These are phyloP conservation scores for Eimeria acervulina DNA, from an alignment of 169 alveolate species.

Conservation along the genomic window DNA sequence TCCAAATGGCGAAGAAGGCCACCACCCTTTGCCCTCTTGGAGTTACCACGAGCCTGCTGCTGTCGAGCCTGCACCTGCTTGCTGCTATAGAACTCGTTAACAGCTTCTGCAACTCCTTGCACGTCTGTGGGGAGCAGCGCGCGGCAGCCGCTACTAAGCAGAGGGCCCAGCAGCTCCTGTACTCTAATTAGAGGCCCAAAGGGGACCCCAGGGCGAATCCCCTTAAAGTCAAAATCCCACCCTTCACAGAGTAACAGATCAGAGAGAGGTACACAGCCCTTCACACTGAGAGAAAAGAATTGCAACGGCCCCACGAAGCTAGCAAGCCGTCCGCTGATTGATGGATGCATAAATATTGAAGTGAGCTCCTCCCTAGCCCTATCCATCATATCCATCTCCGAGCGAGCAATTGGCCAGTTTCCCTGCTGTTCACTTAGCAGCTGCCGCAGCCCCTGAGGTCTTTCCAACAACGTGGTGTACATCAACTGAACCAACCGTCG, in stretches of 20 bases:
- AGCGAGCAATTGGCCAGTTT: slow-evolving; percentile 38
- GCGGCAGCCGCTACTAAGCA: slow-evolving; percentile 52
- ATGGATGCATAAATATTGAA: neutral
- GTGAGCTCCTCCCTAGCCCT: slow-evolving; percentile 10
- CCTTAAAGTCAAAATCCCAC: slow-evolving; percentile 44
- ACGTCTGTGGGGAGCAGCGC: slow-evolving; percentile 65
- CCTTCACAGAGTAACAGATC: slow-evolving; percentile 65
- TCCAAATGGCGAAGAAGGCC: slow-evolving; percentile 39
- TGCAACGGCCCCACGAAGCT: slow-evolving; percentile 45
- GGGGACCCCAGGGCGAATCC: neutral
- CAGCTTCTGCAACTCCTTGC: slow-evolving; percentile 73
- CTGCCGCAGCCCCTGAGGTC: slow-evolving; percentile 18
- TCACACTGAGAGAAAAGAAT: slow-evolving; percentile 50
- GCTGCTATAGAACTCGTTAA: slow-evolving; percentile 65
- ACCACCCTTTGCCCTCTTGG: slow-evolving; percentile 51
- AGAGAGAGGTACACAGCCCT: slow-evolving; percentile 7
- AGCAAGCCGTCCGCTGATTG: slow-evolving; percentile 21
- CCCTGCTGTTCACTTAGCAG: slow-evolving; percentile 50
- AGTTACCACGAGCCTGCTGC: slow-evolving; percentile 67
- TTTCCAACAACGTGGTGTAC: slow-evolving; percentile 30
- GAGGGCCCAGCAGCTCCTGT: slow-evolving; percentile 38
- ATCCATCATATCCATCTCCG: slow-evolving; percentile 25
- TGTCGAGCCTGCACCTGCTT: slow-evolving; percentile 53
- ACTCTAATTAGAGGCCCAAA: neutral
- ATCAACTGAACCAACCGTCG: slow-evolving; percentile 28